A percentile compares a stretch with the other conserved stretches of the same genome.
Conservation (phyloP, 73 alveolate genomes). For the Symbiodinium pilosum region DNA sequence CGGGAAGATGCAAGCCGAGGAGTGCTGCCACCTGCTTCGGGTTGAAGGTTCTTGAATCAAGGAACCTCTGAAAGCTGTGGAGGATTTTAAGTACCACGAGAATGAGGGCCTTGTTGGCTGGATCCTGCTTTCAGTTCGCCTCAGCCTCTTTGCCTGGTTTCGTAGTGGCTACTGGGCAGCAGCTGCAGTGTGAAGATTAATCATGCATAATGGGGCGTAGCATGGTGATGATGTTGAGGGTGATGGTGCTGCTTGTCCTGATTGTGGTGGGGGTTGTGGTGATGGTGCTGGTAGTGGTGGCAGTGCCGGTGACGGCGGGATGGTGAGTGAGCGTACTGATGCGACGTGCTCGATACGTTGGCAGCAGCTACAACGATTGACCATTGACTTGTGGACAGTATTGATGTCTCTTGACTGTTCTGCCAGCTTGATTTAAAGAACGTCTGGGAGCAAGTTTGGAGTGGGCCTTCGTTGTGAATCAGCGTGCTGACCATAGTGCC, state of each 20-base stretch:
- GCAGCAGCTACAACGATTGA: no score
- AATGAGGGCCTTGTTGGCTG: conserved; percentile 93
- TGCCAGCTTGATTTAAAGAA: no score
- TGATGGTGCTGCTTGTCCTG: no score
- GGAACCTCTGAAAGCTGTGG: not conserved
- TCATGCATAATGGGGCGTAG: not conserved
- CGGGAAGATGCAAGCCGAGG: conserved; percentile 79
- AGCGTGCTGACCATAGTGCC: not conserved
- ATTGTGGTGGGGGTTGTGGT: no score
- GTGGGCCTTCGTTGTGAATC: not conserved
- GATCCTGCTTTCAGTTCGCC: conserved; percentile 58
- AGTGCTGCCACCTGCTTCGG: not conserved
- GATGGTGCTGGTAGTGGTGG: no score
- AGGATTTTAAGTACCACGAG: conserved; percentile 89
- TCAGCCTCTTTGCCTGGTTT: conserved; percentile 83
- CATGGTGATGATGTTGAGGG: not conserved
- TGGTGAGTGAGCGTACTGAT: no score
- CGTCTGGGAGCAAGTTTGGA: not conserved
- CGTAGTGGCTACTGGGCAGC: conserved; percentile 27
- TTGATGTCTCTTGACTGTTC: no score
- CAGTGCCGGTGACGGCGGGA: no score
- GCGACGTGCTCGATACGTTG: no score
- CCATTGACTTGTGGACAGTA: no score
- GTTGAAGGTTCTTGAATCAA: not conserved
- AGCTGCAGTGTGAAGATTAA: no score